Base-by-base conservation (phyloP, 495 filamentous ascomycete genomes). In the Trichoderma virens region DNA sequence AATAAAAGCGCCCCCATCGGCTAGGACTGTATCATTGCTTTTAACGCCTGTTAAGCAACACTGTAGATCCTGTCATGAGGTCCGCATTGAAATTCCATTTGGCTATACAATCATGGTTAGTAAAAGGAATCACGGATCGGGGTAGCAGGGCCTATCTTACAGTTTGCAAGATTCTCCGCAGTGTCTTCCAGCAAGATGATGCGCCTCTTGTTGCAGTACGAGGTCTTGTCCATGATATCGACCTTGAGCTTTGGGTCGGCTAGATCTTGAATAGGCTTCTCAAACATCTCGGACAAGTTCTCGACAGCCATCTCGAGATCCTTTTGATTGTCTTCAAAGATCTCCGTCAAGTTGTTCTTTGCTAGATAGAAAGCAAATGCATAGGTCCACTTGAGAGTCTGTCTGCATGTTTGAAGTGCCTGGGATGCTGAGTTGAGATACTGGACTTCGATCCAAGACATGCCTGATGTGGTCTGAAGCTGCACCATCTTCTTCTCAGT, bases 381-480 rank as follows among this genome's bases (percentile, higher is more conserved):
- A 71, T 98, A 98, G 0, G 94, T 98, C 94, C 94, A 98, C 79
- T 98, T 98, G 43, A 98, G 80, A 0, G 93, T 98, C 77, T 97
- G 93, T 0, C 94, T 89, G 74, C 94, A 98, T 47, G 91, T 91
- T 76, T 98, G 94, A 27, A 98, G 83, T 8, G 92, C 90, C 74
- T 96, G 91, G 3, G 93, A 97, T 3, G 94, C 95, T 5, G 89
- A 86, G 66, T 95, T 88, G 2, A 98, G 81, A 73, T 97, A 98
- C 71, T 98, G 94, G 18, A 98, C 94, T 72, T 98, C 94, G 64
- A 98, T 98, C 94, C 94, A 98, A 0, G 92, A 96, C 85, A 98
- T 92, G 65, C 91, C 91, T 0, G 93, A 97, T 35, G 90, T 85
- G 56, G 88, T 90, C 76, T 98, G 95, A 14, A 98, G 83, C 70